These are phyloP conservation scores for Plantago ovata DNA, from an alignment of 257 asterid genomes.

Conservation along the genomic window DNA sequence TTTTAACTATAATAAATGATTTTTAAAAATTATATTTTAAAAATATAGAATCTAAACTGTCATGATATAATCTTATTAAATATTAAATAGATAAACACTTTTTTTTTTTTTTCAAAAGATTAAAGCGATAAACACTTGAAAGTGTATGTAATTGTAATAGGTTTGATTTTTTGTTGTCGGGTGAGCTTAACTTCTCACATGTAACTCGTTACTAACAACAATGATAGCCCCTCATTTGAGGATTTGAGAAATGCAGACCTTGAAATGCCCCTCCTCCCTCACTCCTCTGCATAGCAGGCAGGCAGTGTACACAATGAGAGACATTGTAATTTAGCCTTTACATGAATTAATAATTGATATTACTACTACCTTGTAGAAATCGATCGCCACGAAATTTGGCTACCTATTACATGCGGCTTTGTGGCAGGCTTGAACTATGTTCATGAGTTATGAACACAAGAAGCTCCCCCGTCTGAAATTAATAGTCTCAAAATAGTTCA, in stretches of 20 bases:
- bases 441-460: constrained; percentile 49
- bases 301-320: neutral
- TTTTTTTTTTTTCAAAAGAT: too few species aligned
- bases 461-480: constrained; percentile 32
- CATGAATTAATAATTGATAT: neutral
- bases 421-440: constrained; percentile 52
- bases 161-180: too few species aligned
- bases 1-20: too few species aligned
- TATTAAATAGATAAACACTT: too few species aligned
- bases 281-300: constrained; percentile 50
- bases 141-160: too few species aligned
- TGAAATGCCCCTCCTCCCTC: constrained; percentile 74
- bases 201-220: too few species aligned
- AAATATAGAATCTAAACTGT: too few species aligned
- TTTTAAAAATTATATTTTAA: too few species aligned
- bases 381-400: constrained; percentile 76
- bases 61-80: too few species aligned
- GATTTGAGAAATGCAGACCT: constrained; percentile 52
- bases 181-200: too few species aligned
- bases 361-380: constrained; percentile 57
- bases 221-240: constrained; percentile 55
- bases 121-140: too few species aligned
- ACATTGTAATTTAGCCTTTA: neutral
- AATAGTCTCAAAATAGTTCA: constrained; percentile 61
- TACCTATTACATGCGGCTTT: constrained; percentile 53